Evolutionary conservation across 345 rosid species (phyloP).

Genomic region (Eucalyptus curtisii): DNA sequence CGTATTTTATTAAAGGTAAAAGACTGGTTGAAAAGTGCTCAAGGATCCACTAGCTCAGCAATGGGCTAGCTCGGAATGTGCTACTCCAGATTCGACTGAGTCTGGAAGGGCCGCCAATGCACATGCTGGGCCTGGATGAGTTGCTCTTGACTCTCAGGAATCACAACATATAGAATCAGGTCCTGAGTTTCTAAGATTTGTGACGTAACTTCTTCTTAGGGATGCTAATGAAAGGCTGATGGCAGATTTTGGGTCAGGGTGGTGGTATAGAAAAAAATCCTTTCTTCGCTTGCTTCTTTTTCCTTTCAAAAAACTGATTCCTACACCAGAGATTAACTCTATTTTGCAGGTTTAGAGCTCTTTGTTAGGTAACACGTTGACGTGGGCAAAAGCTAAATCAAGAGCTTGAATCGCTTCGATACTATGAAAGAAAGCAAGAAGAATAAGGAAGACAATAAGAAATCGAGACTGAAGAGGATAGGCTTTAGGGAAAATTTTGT

Average conservation of each 20-base stretch:
- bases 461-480: no score
- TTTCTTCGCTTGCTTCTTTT: neutral
- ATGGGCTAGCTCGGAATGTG: no score
- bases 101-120: no score
- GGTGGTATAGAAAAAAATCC: neutral
- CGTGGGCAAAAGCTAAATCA: neutral
- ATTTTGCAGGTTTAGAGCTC: neutral
- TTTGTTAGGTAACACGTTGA: no score
- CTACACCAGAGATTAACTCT: neutral
- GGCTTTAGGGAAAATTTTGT: neutral
- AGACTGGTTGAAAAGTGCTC: no score
- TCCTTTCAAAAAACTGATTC: neutral
- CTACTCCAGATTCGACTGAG: accelerated
- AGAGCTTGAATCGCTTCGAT: neutral
- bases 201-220: neutral
- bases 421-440: neutral
- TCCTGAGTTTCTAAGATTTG: neutral
- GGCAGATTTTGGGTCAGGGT: neutral
- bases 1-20: no score
- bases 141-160: neutral
- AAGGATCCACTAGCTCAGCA: no score
- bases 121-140: neutral
- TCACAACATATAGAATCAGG: neutral
- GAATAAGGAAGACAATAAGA: neutral
- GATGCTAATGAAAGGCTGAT: neutral